Evolutionary conservation across 768 basidiomycete species (phyloP).

Genomic region (Exidia glandulosa): DNA sequence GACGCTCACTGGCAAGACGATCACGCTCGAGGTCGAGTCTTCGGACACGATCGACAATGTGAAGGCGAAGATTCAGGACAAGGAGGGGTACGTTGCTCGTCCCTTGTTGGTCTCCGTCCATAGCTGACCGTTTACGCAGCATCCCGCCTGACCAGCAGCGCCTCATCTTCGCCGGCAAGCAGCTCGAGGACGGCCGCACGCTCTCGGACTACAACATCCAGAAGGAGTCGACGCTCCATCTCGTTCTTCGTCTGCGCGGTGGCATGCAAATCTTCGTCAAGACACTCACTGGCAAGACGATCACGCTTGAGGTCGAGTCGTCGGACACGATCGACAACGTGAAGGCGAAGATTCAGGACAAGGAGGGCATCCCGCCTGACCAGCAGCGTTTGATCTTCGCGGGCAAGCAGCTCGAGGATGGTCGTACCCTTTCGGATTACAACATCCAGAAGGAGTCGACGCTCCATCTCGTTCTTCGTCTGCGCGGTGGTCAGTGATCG

Average conservation of each 20-base stretch:
- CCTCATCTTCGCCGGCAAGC: slow-evolving; percentile 38
- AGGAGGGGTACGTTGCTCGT: slow-evolving; percentile 26
- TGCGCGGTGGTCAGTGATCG: too few relatives aligned
- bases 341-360: too few relatives aligned
- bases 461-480: too few relatives aligned
- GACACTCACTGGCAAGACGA: slow-evolving; percentile 64
- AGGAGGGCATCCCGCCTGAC: too few relatives aligned
- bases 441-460: too few relatives aligned
- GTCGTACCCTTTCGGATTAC: too few relatives aligned
- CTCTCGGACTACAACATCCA: slow-evolving; percentile 37
- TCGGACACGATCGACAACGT: too few relatives aligned
- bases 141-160: slow-evolving; percentile 38
- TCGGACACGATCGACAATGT: slow-evolving; percentile 25
- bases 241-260: slow-evolving; percentile 58
- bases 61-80: slow-evolving; percentile 10
- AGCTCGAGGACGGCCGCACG: slow-evolving; percentile 39
- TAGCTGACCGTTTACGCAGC: too few relatives aligned
- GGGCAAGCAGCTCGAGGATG: too few relatives aligned
- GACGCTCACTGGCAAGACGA: slow-evolving; percentile 29
- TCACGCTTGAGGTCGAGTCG: too few relatives aligned
- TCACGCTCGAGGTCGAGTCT: slow-evolving; percentile 27
- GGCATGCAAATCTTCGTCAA: slow-evolving; percentile 65
- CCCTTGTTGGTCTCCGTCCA: too few relatives aligned
- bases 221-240: slow-evolving; percentile 56
- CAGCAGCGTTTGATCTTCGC: too few relatives aligned